These are phyloP conservation scores for Talaromyces amestolkiae DNA, from an alignment of 2,329 filamentous ascomycete genomes.

Conservation along the genomic window DNA sequence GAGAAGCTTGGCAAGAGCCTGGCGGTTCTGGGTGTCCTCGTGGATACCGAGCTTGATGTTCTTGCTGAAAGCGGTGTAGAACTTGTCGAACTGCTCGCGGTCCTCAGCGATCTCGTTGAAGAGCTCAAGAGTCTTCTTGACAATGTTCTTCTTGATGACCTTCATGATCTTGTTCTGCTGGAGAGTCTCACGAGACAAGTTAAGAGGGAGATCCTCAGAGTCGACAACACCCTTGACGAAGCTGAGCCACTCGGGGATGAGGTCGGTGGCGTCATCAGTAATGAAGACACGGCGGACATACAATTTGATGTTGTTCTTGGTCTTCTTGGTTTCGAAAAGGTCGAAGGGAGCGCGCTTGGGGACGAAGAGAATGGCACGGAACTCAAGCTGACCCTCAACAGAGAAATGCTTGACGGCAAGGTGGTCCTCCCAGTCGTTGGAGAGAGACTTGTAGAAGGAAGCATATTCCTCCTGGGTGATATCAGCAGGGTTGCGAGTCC, in stretches of 20 bases:
- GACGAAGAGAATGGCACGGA: constrained; percentile 99
- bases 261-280: constrained; percentile 97
- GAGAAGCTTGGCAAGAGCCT: constrained; percentile 90
- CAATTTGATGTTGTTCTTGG: constrained; percentile 99
- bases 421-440: constrained; percentile 99
- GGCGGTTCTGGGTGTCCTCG: constrained; percentile 98
- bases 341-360: constrained; percentile 99
- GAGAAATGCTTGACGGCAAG: constrained; percentile 99
- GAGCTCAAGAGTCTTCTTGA: constrained; percentile 99
- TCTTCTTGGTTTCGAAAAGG: constrained; percentile 99
- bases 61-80: constrained; percentile 99
- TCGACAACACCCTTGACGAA: constrained; percentile 99
- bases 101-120: constrained; percentile 99
- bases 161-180: constrained; percentile 99
- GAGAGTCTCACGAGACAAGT: constrained; percentile 98
- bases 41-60: constrained; percentile 99
- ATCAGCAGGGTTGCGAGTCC: constrained; percentile 95
- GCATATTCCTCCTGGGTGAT: constrained; percentile 96
- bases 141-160: constrained; percentile 99
- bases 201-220: constrained; percentile 98
- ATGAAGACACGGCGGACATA: constrained; percentile 99
- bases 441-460: constrained; percentile 99
- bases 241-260: constrained; percentile 98
- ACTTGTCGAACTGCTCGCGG: constrained; percentile 99
- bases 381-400: constrained; percentile 99